These are phyloP conservation scores for Escallonia rubra DNA, from an alignment of 129 eudicot species.

Conservation along the genomic window DNA sequence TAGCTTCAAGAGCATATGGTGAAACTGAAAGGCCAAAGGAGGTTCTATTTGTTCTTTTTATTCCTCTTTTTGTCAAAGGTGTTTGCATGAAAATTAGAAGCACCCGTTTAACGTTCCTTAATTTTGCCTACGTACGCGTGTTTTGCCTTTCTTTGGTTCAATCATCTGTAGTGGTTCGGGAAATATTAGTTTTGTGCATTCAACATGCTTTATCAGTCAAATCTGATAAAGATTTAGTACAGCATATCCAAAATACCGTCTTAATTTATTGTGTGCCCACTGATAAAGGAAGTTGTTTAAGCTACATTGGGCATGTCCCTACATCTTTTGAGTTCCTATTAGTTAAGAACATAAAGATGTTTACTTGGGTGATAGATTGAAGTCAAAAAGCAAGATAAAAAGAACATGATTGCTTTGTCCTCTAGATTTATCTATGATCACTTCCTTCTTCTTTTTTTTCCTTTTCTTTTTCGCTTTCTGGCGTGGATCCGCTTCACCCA, in stretches of 20 bases:
- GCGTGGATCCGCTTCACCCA: slow-evolving; percentile 1
- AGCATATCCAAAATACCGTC: slow-evolving; percentile 15
- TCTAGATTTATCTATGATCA: slow-evolving; percentile 17
- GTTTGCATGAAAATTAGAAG: slow-evolving; percentile 26
- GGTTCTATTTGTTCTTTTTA: slow-evolving; percentile 24
- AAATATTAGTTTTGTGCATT: neutral
- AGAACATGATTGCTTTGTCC: slow-evolving; percentile 35
- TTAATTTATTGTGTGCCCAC: slow-evolving; percentile 19
- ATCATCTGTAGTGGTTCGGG: neutral
- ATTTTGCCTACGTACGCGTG: slow-evolving; percentile 34
- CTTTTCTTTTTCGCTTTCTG: slow-evolving; percentile 20
- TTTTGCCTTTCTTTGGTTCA: slow-evolving; percentile 24
- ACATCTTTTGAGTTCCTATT: slow-evolving; percentile 50
- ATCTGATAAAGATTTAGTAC: slow-evolving; percentile 12
- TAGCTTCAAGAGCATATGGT: slow-evolving; percentile 17
- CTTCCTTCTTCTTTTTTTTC: slow-evolving; percentile 27
- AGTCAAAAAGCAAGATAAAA: slow-evolving; percentile 48
- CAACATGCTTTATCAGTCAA: slow-evolving; percentile 40
- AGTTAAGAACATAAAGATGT: slow-evolving; percentile 28
- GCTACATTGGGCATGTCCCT: slow-evolving; percentile 26
- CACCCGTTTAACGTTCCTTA: slow-evolving; percentile 9
- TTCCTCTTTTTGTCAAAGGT: slow-evolving; percentile 32
- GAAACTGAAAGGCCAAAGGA: slow-evolving; percentile 35
- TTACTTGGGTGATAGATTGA: slow-evolving; percentile 30
- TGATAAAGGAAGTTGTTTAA: slow-evolving; percentile 19